Evolutionary conservation across 306 rosid species (phyloP), one percentile per base, ranked within the genome.

Genomic region (Elaeagnus macrophylla): DNA sequence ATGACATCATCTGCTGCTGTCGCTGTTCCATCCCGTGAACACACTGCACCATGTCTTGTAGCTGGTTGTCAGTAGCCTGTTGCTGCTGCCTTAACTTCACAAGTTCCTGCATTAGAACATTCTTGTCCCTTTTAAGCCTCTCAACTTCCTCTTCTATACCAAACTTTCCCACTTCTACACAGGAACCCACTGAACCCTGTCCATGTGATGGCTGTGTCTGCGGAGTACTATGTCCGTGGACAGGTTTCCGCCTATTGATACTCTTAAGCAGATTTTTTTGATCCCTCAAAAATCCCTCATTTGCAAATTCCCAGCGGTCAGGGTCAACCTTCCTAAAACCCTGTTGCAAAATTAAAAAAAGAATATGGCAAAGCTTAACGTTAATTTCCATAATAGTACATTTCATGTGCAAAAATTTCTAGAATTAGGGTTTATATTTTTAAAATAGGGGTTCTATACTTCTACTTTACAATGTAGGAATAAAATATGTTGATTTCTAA

Each of bases 281-380:
- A 66, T 89, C 97, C 72, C 89, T 81, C 79, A 91, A 72, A 69
- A 91, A 91, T 36, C 89, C 93, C 73, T 87, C 99, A 61, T 91
- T 84, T 39, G 99, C 99, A 75, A 91, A 91, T 72, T 91, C 99
- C 99, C 99, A 91, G 54, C 94, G 89, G 67, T 91, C 99, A 39
- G 99, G 99, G 79, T 91, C 96, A 18, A 91, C 96, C 73, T 91
- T 91, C 78, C 96, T 85, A 56, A 91, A 91, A 48, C 99, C 99
- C 99, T 91, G 71, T 56, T 71, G 16, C 37, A 72, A 44, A 51
- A 65, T 64, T 38, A 51, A 54, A 9, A 18, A 18, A 51, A n/a
- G 44, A 54, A 41, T 14, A 58, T 16, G 47, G 43, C 38, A 15
- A 57, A 17, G 32, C 44, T 49, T n/a, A 54, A 64, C 13, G 10